Percentiles rank a stretch among this genome's conserved stretches.
Evolutionary conservation across 129 eudicot species (phyloP).

Genomic region (Apium graveolens): DNA sequence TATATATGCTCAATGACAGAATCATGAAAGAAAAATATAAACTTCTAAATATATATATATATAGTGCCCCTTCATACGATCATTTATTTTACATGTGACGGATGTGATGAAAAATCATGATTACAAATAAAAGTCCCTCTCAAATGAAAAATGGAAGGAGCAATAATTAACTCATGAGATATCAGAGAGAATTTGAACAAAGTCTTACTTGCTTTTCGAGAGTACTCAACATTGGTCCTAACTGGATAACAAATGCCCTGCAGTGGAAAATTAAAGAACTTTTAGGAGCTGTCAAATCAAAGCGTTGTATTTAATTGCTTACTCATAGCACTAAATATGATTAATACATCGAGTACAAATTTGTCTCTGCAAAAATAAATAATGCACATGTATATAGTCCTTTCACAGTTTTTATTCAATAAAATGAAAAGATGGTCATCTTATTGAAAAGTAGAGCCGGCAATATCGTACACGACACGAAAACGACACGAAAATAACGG

Average conservation of each 20-base stretch:
- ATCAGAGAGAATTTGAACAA: slow-evolving; percentile 39
- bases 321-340: neutral
- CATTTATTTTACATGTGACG: neutral
- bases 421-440: neutral
- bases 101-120: slow-evolving; percentile 9
- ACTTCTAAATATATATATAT: neutral
- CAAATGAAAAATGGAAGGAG: neutral
- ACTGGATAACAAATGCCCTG: slow-evolving; percentile 65
- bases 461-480: no score
- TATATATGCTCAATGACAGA: slow-evolving; percentile 13
- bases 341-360: neutral
- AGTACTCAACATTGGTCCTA: slow-evolving; percentile 46
- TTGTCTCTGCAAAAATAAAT: neutral
- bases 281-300: neutral
- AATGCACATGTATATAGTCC: neutral
- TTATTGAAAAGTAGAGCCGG: neutral
- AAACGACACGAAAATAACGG: no score
- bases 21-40: neutral
- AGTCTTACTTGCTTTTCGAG: slow-evolving; percentile 30
- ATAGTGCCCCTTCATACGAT: neutral
- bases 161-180: neutral
- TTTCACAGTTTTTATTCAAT: neutral
- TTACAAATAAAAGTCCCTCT: neutral
- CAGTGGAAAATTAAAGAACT: slow-evolving; percentile 11
- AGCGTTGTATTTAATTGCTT: neutral